These are phyloP conservation scores for Aspergillus neoniger DNA, from an alignment of 2,329 filamentous ascomycete genomes.

Conservation along the genomic window DNA sequence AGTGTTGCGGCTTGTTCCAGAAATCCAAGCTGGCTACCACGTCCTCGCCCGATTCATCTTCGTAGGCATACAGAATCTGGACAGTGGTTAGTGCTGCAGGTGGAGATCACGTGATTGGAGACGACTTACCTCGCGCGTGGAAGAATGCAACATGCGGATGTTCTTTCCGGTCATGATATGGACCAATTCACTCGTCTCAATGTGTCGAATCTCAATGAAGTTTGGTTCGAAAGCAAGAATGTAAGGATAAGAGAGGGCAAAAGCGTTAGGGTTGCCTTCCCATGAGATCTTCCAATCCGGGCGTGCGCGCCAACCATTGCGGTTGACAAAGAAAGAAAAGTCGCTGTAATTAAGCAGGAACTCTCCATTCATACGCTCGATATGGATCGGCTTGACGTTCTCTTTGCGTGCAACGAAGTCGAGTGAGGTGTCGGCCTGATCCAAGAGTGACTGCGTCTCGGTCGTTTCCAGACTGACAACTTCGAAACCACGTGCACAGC, in stretches of 20 bases:
- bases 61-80: constrained; percentile 95
- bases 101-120: neutral
- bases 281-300: constrained; percentile 97
- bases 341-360: constrained; percentile 98
- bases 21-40: constrained; percentile 95
- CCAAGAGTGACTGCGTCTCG: constrained; percentile 95
- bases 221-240: constrained; percentile 96
- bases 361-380: constrained; percentile 94
- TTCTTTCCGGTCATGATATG: constrained; percentile 97
- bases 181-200: constrained; percentile 86
- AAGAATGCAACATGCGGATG: constrained; percentile 95
- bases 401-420: constrained; percentile 96
- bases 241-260: constrained; percentile 94
- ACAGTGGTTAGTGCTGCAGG: constrained; percentile 26
- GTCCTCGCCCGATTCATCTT: constrained; percentile 92
- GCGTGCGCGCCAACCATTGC: constrained; percentile 93
- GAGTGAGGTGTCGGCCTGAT: constrained; percentile 95
- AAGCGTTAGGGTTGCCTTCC: constrained; percentile 90
- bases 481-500: constrained; percentile 92
- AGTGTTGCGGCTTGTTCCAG: constrained; percentile 66
- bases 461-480: constrained; percentile 95
- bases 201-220: constrained; percentile 94
- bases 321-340: constrained; percentile 98
- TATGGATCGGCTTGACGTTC: constrained; percentile 91
- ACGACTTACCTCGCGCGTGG: constrained; percentile 82